Conservation (phyloP, 2,329 filamentous ascomycete genomes). For the Exophiala dermatitidis region DNA sequence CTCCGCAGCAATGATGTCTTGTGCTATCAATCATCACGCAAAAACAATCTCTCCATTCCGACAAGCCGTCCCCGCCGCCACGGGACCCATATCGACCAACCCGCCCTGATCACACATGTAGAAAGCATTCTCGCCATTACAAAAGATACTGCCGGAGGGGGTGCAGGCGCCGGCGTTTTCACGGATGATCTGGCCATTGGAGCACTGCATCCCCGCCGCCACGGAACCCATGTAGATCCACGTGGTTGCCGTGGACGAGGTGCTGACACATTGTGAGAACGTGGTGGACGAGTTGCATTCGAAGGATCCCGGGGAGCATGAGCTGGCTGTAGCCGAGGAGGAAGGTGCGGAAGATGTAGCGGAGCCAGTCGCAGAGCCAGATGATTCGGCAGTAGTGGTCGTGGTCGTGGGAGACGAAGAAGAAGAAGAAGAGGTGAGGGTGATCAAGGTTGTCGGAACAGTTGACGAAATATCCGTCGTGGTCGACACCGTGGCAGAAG, state of each 20-base stretch:
- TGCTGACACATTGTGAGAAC: constrained; percentile 34
- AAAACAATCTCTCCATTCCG: constrained; percentile 15
- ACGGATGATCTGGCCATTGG: constrained; percentile 17
- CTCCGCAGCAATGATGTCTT: too few relatives aligned
- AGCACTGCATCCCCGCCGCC: constrained; percentile 22
- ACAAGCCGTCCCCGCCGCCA: constrained; percentile 35
- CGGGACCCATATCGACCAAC: constrained; percentile 34
- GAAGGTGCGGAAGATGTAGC: constrained; percentile 6
- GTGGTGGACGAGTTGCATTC: constrained; percentile 32
- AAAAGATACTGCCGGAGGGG: constrained; percentile 15
- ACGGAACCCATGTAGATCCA: constrained; percentile 24
- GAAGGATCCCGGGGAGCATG: constrained; percentile 30
- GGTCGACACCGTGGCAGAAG: background rate
- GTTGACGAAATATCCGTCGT: background rate
- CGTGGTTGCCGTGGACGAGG: constrained; percentile 10
- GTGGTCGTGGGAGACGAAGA: background rate
- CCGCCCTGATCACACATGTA: constrained; percentile 24
- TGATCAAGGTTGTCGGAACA: background rate
- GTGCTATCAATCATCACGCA: background rate
- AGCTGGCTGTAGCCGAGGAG: constrained; percentile 6
- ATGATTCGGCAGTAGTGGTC: background rate
- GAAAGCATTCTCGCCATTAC: constrained; percentile 16
- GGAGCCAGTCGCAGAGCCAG: background rate
- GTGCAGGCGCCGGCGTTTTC: constrained; percentile 21
- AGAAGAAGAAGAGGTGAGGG: background rate